A percentile compares a stretch with the other conserved stretches of the same genome.
These are phyloP conservation scores for Platanthera zijinensis DNA, from an alignment of 106 monocot species.

Conservation along the genomic window DNA sequence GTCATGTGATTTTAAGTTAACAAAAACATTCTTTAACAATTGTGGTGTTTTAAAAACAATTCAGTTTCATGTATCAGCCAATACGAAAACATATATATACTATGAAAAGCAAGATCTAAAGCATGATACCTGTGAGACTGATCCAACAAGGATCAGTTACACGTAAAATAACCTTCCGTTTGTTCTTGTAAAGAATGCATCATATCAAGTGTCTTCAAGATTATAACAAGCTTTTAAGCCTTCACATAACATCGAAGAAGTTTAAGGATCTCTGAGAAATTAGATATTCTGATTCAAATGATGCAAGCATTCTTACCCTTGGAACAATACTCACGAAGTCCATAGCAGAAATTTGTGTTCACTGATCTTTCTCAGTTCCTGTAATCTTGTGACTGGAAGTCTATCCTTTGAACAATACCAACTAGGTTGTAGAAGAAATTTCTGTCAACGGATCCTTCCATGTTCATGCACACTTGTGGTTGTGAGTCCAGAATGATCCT, in stretches of 20 bases:
- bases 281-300: neutral
- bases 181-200: neutral
- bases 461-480: neutral
- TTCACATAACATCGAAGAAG: neutral
- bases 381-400: neutral
- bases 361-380: neutral
- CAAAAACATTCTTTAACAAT: neutral
- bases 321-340: neutral
- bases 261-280: neutral
- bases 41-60: neutral
- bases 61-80: neutral
- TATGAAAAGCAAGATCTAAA: neutral
- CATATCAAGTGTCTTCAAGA: neutral
- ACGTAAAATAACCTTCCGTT: neutral
- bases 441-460: neutral
- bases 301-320: neutral
- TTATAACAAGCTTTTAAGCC: neutral
- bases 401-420: neutral
- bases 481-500: neutral
- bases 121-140: neutral
- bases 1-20: neutral
- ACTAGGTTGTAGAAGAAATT: neutral
- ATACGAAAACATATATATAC: neutral
- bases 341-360: neutral
- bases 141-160: neutral